Evolutionary conservation across 306 rosid species (phyloP).

Genomic region (Vigna angularis): DNA sequence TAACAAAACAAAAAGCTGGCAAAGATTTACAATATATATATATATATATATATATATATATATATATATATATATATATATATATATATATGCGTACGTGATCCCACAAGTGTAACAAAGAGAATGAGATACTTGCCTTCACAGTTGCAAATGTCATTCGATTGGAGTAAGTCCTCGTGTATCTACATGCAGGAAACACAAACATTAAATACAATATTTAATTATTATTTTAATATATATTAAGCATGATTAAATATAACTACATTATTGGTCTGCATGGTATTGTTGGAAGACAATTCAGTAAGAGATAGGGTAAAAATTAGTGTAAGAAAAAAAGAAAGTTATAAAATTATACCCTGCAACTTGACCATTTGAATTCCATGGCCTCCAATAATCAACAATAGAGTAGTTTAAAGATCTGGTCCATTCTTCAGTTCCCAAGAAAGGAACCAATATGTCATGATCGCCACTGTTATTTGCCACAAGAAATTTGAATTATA

Average conservation of each 20-base stretch:
- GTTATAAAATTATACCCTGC: constrained; percentile 58
- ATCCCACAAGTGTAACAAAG: not conserved
- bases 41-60: too few relatives aligned
- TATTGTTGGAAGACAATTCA: too few relatives aligned
- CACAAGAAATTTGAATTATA: too few relatives aligned
- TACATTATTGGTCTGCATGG: too few relatives aligned
- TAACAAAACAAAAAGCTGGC: not conserved
- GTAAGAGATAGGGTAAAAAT: too few relatives aligned
- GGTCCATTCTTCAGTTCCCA: constrained; percentile 75
- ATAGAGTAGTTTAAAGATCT: constrained; percentile 66
- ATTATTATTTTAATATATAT: not conserved
- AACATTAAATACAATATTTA: not conserved
- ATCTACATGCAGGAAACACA: constrained; percentile 44
- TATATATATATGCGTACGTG: too few relatives aligned
- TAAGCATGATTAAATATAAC: not conserved
- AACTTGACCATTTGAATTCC: constrained; percentile 60
- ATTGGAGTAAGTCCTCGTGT: constrained; percentile 66
- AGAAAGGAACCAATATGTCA: constrained; percentile 40
- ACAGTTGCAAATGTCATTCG: constrained; percentile 75
- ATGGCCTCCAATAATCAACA: constrained; percentile 73
- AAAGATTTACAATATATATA: too few relatives aligned
- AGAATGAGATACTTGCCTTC: constrained; percentile 54
- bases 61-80: too few relatives aligned
- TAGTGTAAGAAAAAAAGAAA: not conserved
- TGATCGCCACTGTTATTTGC: constrained; percentile 68